Base-by-base conservation (phyloP, 257 asterid genomes). In the Penstemon davidsonii region DNA sequence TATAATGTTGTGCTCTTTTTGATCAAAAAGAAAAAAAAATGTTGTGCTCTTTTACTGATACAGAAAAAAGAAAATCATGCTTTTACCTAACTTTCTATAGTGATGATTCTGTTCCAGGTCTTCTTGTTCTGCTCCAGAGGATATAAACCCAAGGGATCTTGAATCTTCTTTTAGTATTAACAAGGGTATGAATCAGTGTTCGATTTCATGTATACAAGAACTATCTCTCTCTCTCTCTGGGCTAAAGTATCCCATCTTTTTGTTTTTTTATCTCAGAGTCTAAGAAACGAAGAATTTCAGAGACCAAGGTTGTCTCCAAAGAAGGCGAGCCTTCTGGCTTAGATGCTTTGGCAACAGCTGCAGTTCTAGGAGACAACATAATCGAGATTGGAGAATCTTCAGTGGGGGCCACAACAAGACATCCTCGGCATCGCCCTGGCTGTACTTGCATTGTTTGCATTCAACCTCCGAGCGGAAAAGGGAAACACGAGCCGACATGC, bases 341-440 rank as follows among this genome's bases (percentile, higher is more conserved):
- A 70, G 99, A 95, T 33, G 98, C 99, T 10, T 76, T 95, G 75
- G 99, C 99, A 37, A 87, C 86, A 11, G 91, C 91, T 15, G 98
- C 99, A 0, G 97, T 86, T 43, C 79, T 91, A 12, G 99, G 99
- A 37, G 96, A 87, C 86, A 87, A 84, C 81, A 64, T 79, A 2
- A 78, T 59, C 0, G 95, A 85, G 42, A 49, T 83, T 13, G 88
- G 65, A 0, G 99, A 90, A 58, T 62, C 75, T 41, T 75, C 95
- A 3, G 79, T 72, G 3, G 93, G 86, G 13, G 84, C 90, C 76
- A 91, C 99, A 44, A 95, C 99, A 0, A 80, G 80, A 67, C 99
- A 95, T 45, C 99, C 99, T 7, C 88, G 99, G 1, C 99, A 95
- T 67, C 96, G 99, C n/a, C 90, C 91, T 0, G 99, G 99, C 5